These are phyloP conservation scores for Myrica gale DNA, from an alignment of 306 rosid genomes.

Conservation along the genomic window DNA sequence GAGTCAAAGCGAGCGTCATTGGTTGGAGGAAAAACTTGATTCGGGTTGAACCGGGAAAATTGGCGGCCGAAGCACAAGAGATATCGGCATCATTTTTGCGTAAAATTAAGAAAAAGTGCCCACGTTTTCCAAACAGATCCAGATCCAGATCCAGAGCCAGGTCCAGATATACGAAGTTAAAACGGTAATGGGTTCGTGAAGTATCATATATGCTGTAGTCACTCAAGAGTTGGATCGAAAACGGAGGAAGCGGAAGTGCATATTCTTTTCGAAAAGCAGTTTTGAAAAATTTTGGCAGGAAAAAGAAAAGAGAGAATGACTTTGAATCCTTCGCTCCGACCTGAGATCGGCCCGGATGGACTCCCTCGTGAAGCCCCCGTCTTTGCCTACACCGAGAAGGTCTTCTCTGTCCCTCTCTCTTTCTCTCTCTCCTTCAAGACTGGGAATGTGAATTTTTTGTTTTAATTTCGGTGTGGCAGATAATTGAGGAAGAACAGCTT, in stretches of 20 bases:
- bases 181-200: no score
- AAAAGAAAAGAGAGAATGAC: slow-evolving; percentile 45
- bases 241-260: neutral
- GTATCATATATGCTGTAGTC: no score
- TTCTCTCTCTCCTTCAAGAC: neutral
- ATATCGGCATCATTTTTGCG: neutral
- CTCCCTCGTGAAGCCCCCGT: slow-evolving; percentile 71
- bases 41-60: neutral
- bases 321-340: slow-evolving; percentile 53
- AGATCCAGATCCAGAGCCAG: neutral
- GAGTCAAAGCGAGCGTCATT: neutral
- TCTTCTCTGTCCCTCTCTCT: slow-evolving; percentile 19
- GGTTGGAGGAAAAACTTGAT: neutral
- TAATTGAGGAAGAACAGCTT: slow-evolving; percentile 77
- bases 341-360: slow-evolving; percentile 94
- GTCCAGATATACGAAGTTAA: neutral
- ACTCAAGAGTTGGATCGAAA: neutral
- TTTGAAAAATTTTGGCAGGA: neutral
- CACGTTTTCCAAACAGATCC: neutral
- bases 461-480: slow-evolving; percentile 39
- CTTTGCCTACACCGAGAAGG: slow-evolving; percentile 89
- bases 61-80: neutral
- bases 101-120: neutral
- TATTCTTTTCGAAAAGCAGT: slow-evolving; percentile 5
- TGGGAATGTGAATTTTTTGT: slow-evolving; percentile 2